These are phyloP conservation scores for Akanthomyces muscarius DNA, from an alignment of 2,329 filamentous ascomycete species.

Conservation along the genomic window DNA sequence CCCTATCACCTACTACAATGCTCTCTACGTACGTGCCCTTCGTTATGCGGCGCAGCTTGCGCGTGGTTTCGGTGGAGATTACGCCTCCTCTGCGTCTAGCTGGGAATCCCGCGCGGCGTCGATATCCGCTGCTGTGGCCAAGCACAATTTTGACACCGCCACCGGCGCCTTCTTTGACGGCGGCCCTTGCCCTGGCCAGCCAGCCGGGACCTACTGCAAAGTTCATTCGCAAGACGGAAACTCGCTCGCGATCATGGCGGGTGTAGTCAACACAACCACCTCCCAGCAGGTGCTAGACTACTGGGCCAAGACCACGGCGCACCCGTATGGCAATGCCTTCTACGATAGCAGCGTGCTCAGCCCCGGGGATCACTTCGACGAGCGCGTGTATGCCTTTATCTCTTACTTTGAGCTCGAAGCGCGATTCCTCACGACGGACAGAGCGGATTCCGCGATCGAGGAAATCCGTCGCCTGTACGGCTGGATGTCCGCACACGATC, in stretches of 20 bases:
- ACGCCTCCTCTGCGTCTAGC: conserved; percentile 31
- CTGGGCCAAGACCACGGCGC: conserved; percentile 32
- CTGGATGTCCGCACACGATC: conserved; percentile 46
- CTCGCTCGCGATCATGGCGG: conserved; percentile 41
- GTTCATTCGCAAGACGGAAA: conserved; percentile 51
- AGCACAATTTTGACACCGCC: conserved; percentile 38
- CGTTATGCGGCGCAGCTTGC: conserved; percentile 42
- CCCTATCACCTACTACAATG: conserved; percentile 50
- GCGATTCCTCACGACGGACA: conserved; percentile 35
- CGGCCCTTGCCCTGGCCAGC: conserved; percentile 24
- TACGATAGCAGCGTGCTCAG: conserved; percentile 42
- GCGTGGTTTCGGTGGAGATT: conserved; percentile 23
- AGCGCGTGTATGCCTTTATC: conserved; percentile 48
- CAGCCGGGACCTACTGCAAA: conserved; percentile 24
- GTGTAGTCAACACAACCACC: conserved; percentile 25
- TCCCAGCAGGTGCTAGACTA: conserved; percentile 37
- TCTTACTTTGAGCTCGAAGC: conserved; percentile 52
- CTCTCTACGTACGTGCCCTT: conserved; percentile 45
- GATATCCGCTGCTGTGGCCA: conserved; percentile 34
- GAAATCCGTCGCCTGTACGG: conserved; percentile 45
- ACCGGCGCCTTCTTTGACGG: conserved; percentile 46
- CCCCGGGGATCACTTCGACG: conserved; percentile 32
- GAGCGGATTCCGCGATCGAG: conserved; percentile 37
- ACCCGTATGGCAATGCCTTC: conserved; percentile 48
- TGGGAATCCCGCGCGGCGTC: conserved; percentile 37